Conservation (phyloP, 1,284 basidiomycete genomes). For the Ustilago esculenta region DNA sequence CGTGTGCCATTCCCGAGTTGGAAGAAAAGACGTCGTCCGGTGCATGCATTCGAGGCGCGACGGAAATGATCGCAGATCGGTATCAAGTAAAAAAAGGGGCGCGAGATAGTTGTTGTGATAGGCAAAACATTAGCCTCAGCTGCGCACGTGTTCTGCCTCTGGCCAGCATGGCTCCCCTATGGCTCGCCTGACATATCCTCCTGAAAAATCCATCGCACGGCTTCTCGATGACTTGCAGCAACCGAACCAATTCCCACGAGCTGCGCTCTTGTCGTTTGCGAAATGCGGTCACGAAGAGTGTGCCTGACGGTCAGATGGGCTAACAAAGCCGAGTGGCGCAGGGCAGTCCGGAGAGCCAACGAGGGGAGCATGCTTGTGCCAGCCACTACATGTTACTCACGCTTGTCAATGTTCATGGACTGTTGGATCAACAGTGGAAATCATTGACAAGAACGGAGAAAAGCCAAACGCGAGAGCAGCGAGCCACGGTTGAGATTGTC, state of each 20-base stretch:
- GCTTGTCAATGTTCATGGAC: conserved; percentile 62
- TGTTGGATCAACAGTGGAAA: conserved; percentile 23
- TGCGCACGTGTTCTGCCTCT: background rate
- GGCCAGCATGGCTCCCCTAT: no score
- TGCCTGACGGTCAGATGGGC: no score
- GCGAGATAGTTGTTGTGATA: background rate
- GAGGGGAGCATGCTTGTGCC: background rate
- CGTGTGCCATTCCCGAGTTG: background rate
- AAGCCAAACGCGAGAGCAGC: background rate
- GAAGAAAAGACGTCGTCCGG: background rate
- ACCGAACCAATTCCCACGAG: no score
- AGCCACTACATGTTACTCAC: conserved; percentile 29
- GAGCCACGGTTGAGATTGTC: background rate
- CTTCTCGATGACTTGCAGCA: no score
- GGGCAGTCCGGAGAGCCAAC: background rate
- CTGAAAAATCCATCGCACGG: no score
- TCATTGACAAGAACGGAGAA: conserved; percentile 12
- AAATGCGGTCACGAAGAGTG: no score
- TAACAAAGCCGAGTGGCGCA: no score
- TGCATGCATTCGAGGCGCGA: background rate
- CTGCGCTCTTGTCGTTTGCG: no score
- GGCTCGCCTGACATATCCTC: no score
- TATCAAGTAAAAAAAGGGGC: background rate
- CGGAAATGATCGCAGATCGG: background rate
- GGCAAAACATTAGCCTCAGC: background rate